Base-by-base conservation (phyloP, 257 asterid genomes). In the Solanum acaule region DNA sequence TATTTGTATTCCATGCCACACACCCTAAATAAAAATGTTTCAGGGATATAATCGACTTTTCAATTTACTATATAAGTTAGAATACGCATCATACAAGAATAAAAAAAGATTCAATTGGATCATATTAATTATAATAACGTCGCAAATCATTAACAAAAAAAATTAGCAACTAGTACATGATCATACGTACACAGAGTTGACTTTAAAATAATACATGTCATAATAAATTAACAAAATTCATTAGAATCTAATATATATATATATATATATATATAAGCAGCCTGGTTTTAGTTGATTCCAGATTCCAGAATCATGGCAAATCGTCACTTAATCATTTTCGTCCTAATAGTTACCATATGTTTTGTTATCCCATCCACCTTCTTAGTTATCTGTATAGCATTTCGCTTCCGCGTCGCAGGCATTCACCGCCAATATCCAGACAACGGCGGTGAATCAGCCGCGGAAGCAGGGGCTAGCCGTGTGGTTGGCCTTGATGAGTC, bases 401-500 rank as follows among this genome's bases (percentile, higher is more conserved):
- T 27, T 29, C 86, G 86, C 22, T 81, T 44, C 14, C 68, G 40
- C 27, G 68, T 12, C 3, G 42, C n/a, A 9, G 68, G 68, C 27
- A 81, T 81, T 44, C 86, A 81, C 86, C 68, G 86, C 40, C 86
- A 10, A 9, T 35, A 27, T 27, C 67, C 12, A 46, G 25, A 42
- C 0, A 9, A 8, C 3, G 40, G 27, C 68, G 6, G 10, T 49
- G 42, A 38, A 42, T 46, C 83, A 68, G 40, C 22, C 16, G 40
- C 44, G 22, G 35, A 27, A 40, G 37, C 63, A 1, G 78, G 78
- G 3, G 22, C 38, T 10, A n/a, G 11, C 11, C 70, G 33, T 2
- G 44, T 8, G 20, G 44, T 59, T 23, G 70, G 89, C 37, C 87
- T 89, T 27, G 91, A 86, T n/a, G 76, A 83, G 15, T 23, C 90